Base-by-base conservation (phyloP, 2,329 filamentous ascomycete species). In the Hypoxylon sp. region DNA sequence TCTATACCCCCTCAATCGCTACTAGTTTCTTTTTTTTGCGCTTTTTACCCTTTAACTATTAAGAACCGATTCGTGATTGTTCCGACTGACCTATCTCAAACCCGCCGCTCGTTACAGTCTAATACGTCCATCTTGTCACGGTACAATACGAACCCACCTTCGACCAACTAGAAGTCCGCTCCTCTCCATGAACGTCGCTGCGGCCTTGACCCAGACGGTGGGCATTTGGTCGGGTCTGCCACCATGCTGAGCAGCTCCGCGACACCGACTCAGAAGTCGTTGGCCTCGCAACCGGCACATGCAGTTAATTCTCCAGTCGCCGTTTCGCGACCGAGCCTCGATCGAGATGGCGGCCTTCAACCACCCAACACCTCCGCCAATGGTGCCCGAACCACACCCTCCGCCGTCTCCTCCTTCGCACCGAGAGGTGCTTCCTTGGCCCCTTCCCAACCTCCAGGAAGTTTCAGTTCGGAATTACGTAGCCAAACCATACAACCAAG, bases 381-480 rank as follows among this genome's bases (percentile, higher is more conserved):
- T 77, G 81, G 81, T 68, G 76, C 75, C 52, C 83, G 87, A 65
- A 85, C 82, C 68, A 73, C 85, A 14, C 82, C 85, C 27, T 80
- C 83, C 30, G 86, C 86, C 2, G 80, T 78, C 74, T 84, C 88
- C 72, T 90, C 88, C 60, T 91, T 88, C 77, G 88, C 85, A 51
- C 87, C 89, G 16, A 88, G 91, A 56, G 88, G 86, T 56, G 85
- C 88, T 68, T 93, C 91, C 51, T 85, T 94, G 74, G 90, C 90
- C 66, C 88, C 91, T 12, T 88, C 89, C 34, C 85, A 88, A 59
- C 89, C 87, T 25, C 90, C 90, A 1, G 94, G 94, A 45, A 97
- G 93, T 82, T 97, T 97, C 83, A 96, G 90, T 74, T 90, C 94
- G 32, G 94, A 97, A 65, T 81, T 97, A 73, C 92, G 91, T 74